A percentile compares a stretch with the other conserved stretches of the same genome.
These are phyloP conservation scores for Chalciporus sphaerocephalus DNA, from an alignment of 768 basidiomycete species.

Conservation along the genomic window DNA sequence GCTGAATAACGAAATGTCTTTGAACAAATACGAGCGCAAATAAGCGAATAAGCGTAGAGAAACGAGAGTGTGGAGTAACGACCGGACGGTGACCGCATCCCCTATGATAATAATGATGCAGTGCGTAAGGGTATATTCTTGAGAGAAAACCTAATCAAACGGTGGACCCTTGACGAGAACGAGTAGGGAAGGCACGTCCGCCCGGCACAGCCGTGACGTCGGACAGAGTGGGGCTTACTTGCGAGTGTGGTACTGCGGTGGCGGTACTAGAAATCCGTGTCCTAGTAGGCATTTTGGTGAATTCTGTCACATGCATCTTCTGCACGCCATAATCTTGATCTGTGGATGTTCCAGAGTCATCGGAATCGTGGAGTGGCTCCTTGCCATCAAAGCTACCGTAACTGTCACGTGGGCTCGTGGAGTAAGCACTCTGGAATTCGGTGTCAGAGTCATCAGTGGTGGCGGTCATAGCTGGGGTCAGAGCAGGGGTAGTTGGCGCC, in stretches of 20 bases:
- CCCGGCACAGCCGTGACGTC: slow-evolving; percentile 35
- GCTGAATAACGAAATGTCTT: slow-evolving; percentile 16
- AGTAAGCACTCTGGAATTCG: slow-evolving; percentile 86
- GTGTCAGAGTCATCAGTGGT: slow-evolving; percentile 75
- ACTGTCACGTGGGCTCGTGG: slow-evolving; percentile 66
- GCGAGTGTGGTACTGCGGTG: slow-evolving; percentile 41
- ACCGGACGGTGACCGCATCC: slow-evolving; percentile 13
- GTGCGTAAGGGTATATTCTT: slow-evolving; percentile 27
- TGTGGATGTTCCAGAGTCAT: slow-evolving; percentile 30
- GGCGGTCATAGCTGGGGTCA: slow-evolving; percentile 32
- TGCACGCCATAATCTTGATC: slow-evolving; percentile 29
- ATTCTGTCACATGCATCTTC: slow-evolving; percentile 29
- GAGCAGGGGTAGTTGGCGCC: slow-evolving; percentile 34
- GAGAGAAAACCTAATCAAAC: slow-evolving; percentile 17
- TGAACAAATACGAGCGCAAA: slow-evolving; percentile 26
- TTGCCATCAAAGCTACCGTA: slow-evolving; percentile 45
- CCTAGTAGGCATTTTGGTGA: slow-evolving; percentile 38
- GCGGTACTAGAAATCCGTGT: slow-evolving; percentile 55
- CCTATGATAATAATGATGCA: slow-evolving; percentile 20
- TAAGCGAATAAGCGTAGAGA: slow-evolving; percentile 12
- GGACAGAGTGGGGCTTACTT: slow-evolving; percentile 37
- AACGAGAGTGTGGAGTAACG: slow-evolving; percentile 20
- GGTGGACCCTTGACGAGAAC: slow-evolving; percentile 16
- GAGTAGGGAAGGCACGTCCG: slow-evolving; percentile 22
- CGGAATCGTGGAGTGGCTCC: slow-evolving; percentile 23